Evolutionary conservation across 1,139 yeast species (phyloP), one percentile per base, ranked within the genome.

Genomic region (Taphrina flavorubra): DNA sequence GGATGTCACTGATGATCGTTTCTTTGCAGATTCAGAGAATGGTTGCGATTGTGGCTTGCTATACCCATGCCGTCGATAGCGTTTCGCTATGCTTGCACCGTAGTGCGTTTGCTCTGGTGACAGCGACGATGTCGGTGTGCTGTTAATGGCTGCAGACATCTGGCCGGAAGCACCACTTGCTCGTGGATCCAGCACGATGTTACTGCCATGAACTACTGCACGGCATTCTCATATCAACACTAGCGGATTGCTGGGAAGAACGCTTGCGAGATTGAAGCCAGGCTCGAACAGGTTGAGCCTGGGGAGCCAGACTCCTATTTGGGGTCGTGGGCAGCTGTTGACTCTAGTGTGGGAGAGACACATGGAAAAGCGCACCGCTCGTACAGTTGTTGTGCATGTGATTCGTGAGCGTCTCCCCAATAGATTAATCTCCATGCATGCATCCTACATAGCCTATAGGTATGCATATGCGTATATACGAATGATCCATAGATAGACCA

Each of bases 31-130:
- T 6, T 49, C 59, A 18, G 68, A 44, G 46, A 65, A 65, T 0
- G 63, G 68, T 14, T 60, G 58, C 10, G 63, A 49, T 10, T 47
- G 47, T 8, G 68, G 68, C 37, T 58, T 65, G 46, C 34, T 34
- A 39, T 63, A 63, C 14, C 67, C 67, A 34, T 11, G 55, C n/a
- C 67, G 53, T 20, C 65, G 65, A 31, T 8, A 16, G 18, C 18
- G 47, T n/a, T 49, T 49, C 16, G 4, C 37, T 25, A n/a, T 49
- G 34, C 55, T 49, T 11, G 36, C n/a, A 8, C n/a, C 10, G 8
- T 25, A 13, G 13, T 7, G 11, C 16, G 55, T 16, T 20, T 20
- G 55, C 11, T n/a, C 34, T n/a, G 47, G 18, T 13, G 47, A 44
- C 8, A 16, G 13, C n/a, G 47, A 44, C 8, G 47, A 14, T 7